Conservation (phyloP, 2,329 filamentous ascomycete genomes). For the Alternaria dauci region DNA sequence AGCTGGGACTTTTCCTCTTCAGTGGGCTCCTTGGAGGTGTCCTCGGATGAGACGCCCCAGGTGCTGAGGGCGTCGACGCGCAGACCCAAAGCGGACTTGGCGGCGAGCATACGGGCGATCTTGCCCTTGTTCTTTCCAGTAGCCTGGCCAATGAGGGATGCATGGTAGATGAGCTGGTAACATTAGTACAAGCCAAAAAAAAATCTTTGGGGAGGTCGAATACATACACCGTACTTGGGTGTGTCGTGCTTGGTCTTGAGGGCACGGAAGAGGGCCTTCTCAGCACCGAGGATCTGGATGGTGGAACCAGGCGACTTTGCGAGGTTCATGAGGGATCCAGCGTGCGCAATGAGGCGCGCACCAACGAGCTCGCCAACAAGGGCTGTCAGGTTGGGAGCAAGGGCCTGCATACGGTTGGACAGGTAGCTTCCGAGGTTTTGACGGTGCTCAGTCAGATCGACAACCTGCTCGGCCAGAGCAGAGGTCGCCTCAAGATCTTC, state of each 20-base stretch:
- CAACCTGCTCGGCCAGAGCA: conserved; percentile 89
- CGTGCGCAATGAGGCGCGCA: conserved; percentile 91
- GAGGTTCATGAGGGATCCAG: conserved; percentile 91
- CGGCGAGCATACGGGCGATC: conserved; percentile 94
- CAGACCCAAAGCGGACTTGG: conserved; percentile 91
- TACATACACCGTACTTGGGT: conserved; percentile 81
- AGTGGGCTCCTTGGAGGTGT: conserved; percentile 63
- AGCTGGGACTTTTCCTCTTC: conserved; percentile 89
- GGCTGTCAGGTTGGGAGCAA: conserved; percentile 93
- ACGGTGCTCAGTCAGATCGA: conserved; percentile 83
- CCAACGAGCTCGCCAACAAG: conserved; percentile 94
- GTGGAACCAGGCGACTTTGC: conserved; percentile 95
- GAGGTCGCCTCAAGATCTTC: conserved; percentile 95
- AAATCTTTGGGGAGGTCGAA: conserved; percentile 60
- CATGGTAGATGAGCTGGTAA: conserved; percentile 70
- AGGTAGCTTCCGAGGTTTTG: conserved; percentile 88
- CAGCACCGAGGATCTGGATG: conserved; percentile 96
- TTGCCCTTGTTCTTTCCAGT: conserved; percentile 99
- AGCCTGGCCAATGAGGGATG: conserved; percentile 85
- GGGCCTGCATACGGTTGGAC: conserved; percentile 91
- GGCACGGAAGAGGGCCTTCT: conserved; percentile 98
- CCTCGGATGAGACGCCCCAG: conserved; percentile 70
- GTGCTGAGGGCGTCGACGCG: conserved; percentile 90
- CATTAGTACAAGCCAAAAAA: conserved; percentile 65
- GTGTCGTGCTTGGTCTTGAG: conserved; percentile 99